A percentile compares a stretch with the other conserved stretches of the same genome.
phyloP scores from a whole-genome alignment of 306 rosid genomes.

The Quercus gilva region DNA sequence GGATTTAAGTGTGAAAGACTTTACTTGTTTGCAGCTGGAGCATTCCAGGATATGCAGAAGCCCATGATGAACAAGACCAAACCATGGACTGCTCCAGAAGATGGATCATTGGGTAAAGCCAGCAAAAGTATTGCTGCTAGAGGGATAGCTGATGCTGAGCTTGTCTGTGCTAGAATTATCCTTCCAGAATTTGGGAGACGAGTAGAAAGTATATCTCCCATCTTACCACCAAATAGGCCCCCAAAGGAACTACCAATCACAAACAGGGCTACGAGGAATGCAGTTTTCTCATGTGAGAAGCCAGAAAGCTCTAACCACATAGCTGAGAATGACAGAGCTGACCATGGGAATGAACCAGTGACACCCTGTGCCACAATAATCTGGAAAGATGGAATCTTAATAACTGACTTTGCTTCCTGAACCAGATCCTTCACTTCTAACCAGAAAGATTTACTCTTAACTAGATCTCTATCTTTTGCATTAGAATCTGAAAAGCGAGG shows the following conservation, averaged over 20 bases:
- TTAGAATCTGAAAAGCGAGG: conserved; percentile 58
- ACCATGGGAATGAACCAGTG: conserved; percentile 95
- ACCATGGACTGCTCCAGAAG: conserved; percentile 52
- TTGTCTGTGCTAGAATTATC: conserved; percentile 83
- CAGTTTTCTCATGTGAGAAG: conserved; percentile 75
- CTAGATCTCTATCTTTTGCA: conserved; percentile 23
- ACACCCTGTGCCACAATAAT: conserved; percentile 90
- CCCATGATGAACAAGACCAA: conserved; percentile 62
- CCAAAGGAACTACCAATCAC: conserved; percentile 74
- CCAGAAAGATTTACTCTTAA: conserved; percentile 45
- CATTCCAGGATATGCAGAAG: conserved; percentile 85
- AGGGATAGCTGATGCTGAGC: conserved; percentile 87
- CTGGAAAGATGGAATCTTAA: conserved; percentile 77
- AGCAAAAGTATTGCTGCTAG: conserved; percentile 75
- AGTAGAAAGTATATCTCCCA: conserved; percentile 77
- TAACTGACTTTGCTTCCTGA: conserved; percentile 65
- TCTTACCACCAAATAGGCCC: conserved; percentile 84
- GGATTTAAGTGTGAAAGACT: conserved; percentile 15
- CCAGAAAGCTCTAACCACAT: conserved; percentile 98
- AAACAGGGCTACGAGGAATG: conserved; percentile 71
- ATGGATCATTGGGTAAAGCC: conserved; percentile 59
- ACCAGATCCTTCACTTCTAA: conserved; percentile 61
- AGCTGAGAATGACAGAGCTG: conserved; percentile 79
- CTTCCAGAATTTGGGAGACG: conserved; percentile 80
- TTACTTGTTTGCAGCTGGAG: conserved; percentile 89